Base-by-base conservation (phyloP, 495 filamentous ascomycete genomes). In the Neurospora sp. region DNA sequence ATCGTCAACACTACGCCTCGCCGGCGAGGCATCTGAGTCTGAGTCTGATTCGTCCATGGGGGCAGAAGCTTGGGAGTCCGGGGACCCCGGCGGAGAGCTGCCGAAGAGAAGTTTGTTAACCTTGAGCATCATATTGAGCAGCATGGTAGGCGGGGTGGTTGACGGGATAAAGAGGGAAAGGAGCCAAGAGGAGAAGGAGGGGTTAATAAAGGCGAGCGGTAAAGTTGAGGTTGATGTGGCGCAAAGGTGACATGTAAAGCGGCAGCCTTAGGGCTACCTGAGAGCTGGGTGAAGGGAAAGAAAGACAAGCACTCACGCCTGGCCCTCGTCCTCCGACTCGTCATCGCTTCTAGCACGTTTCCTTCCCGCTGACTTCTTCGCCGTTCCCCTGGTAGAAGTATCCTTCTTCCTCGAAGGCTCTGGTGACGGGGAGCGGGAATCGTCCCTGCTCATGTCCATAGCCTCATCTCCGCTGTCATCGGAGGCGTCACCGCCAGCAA, bases 11-110 rank as follows among this genome's bases (percentile, higher is more conserved):
- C 87, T 73, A 82, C 87, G 79, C 42, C 79, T 79, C 69, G 82
- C 77, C 44, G 82, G 83, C n/a, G 85, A 80, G 38, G 87, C 84
- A 72, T 92, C 91, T 0, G 87, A 88, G 44, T 91, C 92, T 6
- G 91, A 91, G 72, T 94, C 92, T 27, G 93, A 96, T 78, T 97
- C 94, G 69, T 92, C 92, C 93, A 97, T 97, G 3, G 92, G 89
- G 14, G 90, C 94, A 37, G 93, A 97, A 75, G 91, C 87, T 70
- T 93, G 89, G 3, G 95, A 97, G 75, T 88, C 83, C 10, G 88
- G 90, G 12, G 92, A 94, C n/a, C 87, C 88, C 68, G 85, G 85
- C 31, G 83, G 81, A 7, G 88, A 89, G 53, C 53, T 65, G 53
- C 27, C 22, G 7, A 18, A 65, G 14, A 35, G 2, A 35, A 9